A percentile compares a stretch with the other conserved stretches of the same genome.
Evolutionary conservation across 2,329 filamentous ascomycete genomes (phyloP).

Genomic region (Cryphonectria parasitica): DNA sequence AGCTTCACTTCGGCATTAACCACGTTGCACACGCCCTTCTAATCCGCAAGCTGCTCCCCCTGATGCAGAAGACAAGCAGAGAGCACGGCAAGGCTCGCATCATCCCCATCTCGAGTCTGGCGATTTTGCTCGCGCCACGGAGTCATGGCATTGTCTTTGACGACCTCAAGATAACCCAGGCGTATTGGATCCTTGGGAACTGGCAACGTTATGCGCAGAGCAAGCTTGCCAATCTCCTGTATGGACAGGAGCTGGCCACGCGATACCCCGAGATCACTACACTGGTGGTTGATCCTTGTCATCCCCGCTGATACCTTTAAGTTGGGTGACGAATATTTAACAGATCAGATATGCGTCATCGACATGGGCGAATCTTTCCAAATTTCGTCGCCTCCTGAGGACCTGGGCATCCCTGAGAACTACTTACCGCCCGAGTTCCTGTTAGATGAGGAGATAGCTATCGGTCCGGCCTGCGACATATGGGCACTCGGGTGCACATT

Average conservation of each 20-base stretch:
- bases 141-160: constrained; percentile 33
- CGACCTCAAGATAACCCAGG: constrained; percentile 34
- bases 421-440: no score
- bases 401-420: no score
- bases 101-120: constrained; percentile 19
- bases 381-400: no score
- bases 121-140: constrained; percentile 3
- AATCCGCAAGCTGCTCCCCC: constrained; percentile 32
- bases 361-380: no score
- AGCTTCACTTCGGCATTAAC: constrained; percentile 54
- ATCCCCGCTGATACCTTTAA: no score
- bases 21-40: constrained; percentile 52
- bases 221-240: constrained; percentile 40
- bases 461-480: no score
- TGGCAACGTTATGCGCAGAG: constrained; percentile 38
- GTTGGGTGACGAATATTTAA: no score
- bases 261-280: constrained; percentile 34
- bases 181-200: constrained; percentile 27
- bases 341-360: no score
- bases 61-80: constrained; percentile 37
- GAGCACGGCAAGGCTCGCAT: constrained; percentile 23
- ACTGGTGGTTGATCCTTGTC: constrained; percentile 34
- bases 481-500: no score
- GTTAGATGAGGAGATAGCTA: no score
- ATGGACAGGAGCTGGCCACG: constrained; percentile 35